Evolutionary conservation across 108 stramenopile species (phyloP).

Genomic region (Pseudonitzschia multiseries): DNA sequence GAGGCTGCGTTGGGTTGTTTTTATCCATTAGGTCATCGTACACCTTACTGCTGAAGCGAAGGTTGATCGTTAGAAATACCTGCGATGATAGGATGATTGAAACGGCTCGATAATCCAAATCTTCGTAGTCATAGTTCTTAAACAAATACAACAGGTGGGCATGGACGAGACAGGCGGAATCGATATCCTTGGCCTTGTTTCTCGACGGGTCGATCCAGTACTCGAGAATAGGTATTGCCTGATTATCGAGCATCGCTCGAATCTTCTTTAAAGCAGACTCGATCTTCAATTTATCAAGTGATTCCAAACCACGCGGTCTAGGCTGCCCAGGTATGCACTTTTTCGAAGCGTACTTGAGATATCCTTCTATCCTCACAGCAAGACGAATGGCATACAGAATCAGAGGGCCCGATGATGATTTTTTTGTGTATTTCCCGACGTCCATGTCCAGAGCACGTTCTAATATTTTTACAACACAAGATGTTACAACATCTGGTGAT

Average conservation of each 20-base stretch:
- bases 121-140: constrained; percentile 92
- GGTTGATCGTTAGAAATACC: constrained; percentile 96
- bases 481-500: constrained; percentile 84
- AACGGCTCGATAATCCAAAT: constrained; percentile 90
- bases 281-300: constrained; percentile 77
- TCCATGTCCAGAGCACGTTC: constrained; percentile 95
- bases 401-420: constrained; percentile 84
- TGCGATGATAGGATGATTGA: constrained; percentile 92
- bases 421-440: constrained; percentile 83
- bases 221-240: constrained; percentile 93
- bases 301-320: constrained; percentile 81
- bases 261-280: constrained; percentile 76
- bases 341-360: constrained; percentile 84
- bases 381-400: constrained; percentile 95
- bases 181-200: constrained; percentile 75
- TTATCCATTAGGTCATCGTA: constrained; percentile 93
- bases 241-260: constrained; percentile 74
- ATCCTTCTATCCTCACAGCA: constrained; percentile 92
- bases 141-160: constrained; percentile 97
- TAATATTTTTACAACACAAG: constrained; percentile 86
- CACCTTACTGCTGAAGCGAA: constrained; percentile 87
- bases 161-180: constrained; percentile 87
- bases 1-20: constrained; percentile 82
- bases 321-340: constrained; percentile 80
- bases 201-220: constrained; percentile 94